Base-by-base conservation (phyloP, 2,329 filamentous ascomycete species). In the Fusarium sp. region DNA sequence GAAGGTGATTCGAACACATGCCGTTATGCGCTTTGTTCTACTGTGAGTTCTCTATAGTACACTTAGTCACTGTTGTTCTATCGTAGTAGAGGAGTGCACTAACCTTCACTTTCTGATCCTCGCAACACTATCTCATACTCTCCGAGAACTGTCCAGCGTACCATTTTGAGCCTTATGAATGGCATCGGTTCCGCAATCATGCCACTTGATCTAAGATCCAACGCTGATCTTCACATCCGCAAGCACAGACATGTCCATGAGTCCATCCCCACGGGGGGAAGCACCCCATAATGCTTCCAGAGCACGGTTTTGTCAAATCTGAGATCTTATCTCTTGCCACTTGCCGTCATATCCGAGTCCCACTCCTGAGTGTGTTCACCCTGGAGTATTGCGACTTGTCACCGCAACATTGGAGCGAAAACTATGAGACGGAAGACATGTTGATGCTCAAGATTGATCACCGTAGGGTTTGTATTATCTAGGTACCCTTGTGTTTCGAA, bases 261-360 rank as follows among this genome's bases (percentile, higher is more conserved):
- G 46, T 52, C n/a, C 42, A 67, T 73, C 72, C 72, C 72, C 72
- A 70, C 40, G 67, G 63, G 67, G 66, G 47, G 56, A 16, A 18
- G 16, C 34, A n/a, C 61, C 56, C 51, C 45, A 54, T 30, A 37
- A 46, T 42, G 8, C 37, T 32, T 45, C 25, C 25, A 45, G n/a
- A 14, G 12, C 7, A 52, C 20, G 27, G n/a, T 34, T 41, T n/a
- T 27, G 3, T 24, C 22, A 7, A 52, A 53, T 34, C 25, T 24
- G 27, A 44, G 32, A 70, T 67, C 44, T 45, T 45, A 25, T 20
- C 27, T 32, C 30, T 24, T 37, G 11, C 29, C 9, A 41, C 14
- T 24, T 49, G 48, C 47, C 37, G 46, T 46, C 10, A 34, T 52
- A 48, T 12, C 48, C 45, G 41, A 45, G 30, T 49, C 47, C 67